A percentile compares a stretch with the other conserved stretches of the same genome.
These are phyloP conservation scores for Pythium scleroteichum DNA, from an alignment of 352 stramenopile species.

Conservation along the genomic window DNA sequence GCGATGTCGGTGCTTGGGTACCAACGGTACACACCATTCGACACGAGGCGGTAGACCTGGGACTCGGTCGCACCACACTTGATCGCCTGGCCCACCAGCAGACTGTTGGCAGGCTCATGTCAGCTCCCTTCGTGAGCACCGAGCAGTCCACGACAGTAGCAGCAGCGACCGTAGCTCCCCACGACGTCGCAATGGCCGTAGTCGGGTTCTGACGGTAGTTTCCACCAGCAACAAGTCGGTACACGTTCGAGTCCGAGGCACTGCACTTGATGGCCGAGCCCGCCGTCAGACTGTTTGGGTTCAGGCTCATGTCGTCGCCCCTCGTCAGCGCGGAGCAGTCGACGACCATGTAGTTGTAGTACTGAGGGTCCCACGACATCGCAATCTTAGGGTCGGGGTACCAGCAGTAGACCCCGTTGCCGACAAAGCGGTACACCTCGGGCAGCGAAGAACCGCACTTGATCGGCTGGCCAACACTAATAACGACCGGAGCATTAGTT, in stretches of 20 bases:
- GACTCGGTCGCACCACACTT: constrained; percentile 18
- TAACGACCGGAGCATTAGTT: too few species aligned
- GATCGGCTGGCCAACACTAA: too few species aligned
- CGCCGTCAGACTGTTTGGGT: neutral
- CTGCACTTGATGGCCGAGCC: constrained; percentile 11
- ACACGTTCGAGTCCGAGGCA: neutral
- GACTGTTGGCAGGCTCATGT: neutral
- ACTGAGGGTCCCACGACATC: constrained; percentile 11
- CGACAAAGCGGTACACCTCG: too few species aligned
- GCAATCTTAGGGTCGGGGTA: constrained; percentile 6
- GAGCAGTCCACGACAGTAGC: neutral
- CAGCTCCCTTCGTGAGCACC: neutral
- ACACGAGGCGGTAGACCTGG: constrained; percentile 22
- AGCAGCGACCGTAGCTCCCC: neutral
- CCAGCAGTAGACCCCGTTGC: too few species aligned
- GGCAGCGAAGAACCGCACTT: too few species aligned
- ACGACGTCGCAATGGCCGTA: constrained; percentile 7
- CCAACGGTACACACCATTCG: constrained; percentile 21
- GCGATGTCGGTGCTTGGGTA: constrained; percentile 26
- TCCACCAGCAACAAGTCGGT: neutral
- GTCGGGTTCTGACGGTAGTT: constrained; percentile 2
- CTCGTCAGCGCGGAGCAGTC: constrained; percentile 19
- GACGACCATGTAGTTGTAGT: constrained; percentile 6
- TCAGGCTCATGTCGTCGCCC: constrained; percentile 28
- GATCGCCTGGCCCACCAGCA: constrained; percentile 14